Base-by-base conservation (phyloP, 2,329 filamentous ascomycete species). In the Fusarium sp. region DNA sequence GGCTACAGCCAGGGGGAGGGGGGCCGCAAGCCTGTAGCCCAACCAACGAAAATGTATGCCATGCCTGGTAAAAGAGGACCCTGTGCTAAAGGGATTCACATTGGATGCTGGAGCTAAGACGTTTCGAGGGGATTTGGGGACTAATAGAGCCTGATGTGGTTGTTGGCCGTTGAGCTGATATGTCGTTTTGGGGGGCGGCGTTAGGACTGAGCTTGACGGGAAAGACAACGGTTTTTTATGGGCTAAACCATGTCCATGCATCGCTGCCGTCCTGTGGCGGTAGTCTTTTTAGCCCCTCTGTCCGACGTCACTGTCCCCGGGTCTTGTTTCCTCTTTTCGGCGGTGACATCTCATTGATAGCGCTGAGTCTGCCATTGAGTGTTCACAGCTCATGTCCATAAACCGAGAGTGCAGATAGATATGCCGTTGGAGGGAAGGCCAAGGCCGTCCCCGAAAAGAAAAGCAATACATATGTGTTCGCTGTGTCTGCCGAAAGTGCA, bases 221-320 rank as follows among this genome's bases (percentile, higher is more conserved):
- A 60, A 68, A 62, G 58, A 50, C 66, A 73, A 73, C 68, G 67
- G 69, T 52, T 71, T 73, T 73, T 73, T 68, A 62, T 73, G 70
- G 70, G 66, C 38, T 72, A 37, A 52, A 55, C 60, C 54, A 53
- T 57, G 57, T 12, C 23, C 38, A 42, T 67, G 57, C 57, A 68
- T 60, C 33, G 35, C 48, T 52, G 48, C 35, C n/a, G 16, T 52
- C 48, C 55, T 57, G 44, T 47, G 53, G 53, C 29, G 38, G 48
- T 44, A 44, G 21, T 37, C 18, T 18, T 37, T 64, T 21, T 43
- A 41, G 23, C 24, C 24, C 35, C 44, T 57, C 37, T 54, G 59
- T 42, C 67, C 61, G 43, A 69, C 61, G 57, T 67, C 66, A 69
- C 57, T 60, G 62, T 38, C 53, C 42, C 37, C n/a, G 28, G 39